Conservation (phyloP, 1,284 basidiomycete species). For the Trametes sp. region DNA sequence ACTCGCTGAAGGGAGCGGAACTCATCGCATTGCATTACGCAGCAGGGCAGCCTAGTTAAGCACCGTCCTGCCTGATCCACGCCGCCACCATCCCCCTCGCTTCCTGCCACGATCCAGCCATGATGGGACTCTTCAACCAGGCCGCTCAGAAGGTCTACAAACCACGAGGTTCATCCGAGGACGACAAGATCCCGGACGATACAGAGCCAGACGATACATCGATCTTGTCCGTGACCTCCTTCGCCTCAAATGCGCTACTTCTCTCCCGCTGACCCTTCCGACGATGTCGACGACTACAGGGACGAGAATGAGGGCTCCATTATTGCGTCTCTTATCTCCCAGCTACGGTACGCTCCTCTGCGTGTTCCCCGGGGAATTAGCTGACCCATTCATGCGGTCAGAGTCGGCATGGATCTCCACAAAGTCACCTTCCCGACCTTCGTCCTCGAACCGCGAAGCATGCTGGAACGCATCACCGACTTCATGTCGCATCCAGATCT, state of each 20-base stretch:
- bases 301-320: constrained; percentile 87
- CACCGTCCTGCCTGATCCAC: constrained; percentile 28
- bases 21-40: constrained; percentile 25
- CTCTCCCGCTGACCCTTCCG: constrained; percentile 29
- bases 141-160: constrained; percentile 66
- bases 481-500: constrained; percentile 99
- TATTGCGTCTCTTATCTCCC: constrained; percentile 81
- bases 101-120: constrained; percentile 44
- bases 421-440: constrained; percentile 96
- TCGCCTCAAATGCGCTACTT: constrained; percentile 38
- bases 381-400: constrained; percentile 39
- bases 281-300: constrained; percentile 45
- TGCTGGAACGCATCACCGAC: constrained; percentile 97
- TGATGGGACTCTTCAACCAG: constrained; percentile 82
- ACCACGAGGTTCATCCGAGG: constrained; percentile 59
- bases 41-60: constrained; percentile 18
- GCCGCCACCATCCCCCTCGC: constrained; percentile 29
- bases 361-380: not conserved
- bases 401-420: constrained; percentile 94
- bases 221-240: constrained; percentile 69
- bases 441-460: constrained; percentile 91
- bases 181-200: constrained; percentile 77
- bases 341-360: constrained; percentile 68
- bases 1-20: not conserved
- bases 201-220: constrained; percentile 86